Percentiles rank a stretch among this genome's conserved stretches.
Evolutionary conservation across 306 rosid genomes (phyloP).

Genomic region (Oxytropis ochrocephala): DNA sequence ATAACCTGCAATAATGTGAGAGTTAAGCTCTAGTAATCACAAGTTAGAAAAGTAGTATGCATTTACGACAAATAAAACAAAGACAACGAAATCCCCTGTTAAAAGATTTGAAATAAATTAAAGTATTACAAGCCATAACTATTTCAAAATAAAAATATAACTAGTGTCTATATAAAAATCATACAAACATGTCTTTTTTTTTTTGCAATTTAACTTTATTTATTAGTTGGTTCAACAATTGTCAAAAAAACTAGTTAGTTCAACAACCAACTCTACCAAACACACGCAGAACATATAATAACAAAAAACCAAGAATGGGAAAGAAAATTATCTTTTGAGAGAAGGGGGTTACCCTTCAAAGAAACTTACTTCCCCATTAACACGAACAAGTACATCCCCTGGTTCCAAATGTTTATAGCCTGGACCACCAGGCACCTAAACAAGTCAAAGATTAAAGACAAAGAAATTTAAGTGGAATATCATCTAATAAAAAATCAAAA

Average conservation of each 20-base stretch:
- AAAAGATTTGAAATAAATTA: too few relatives aligned
- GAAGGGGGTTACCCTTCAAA: background rate
- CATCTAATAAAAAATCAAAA: background rate
- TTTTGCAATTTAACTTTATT: too few relatives aligned
- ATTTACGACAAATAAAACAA: background rate
- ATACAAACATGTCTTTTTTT: too few relatives aligned
- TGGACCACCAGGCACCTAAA: slow-evolving; percentile 97
- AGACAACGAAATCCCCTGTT: background rate
- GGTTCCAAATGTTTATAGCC: slow-evolving; percentile 81
- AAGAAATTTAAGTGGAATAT: slow-evolving; percentile 16
- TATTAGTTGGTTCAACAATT: too few relatives aligned
- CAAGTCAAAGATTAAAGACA: slow-evolving; percentile 25
- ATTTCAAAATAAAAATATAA: too few relatives aligned
- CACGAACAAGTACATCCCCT: slow-evolving; percentile 90
- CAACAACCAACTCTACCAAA: background rate
- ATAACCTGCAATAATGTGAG: slow-evolving; percentile 56
- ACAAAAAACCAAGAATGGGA: background rate
- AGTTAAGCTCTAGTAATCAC: slow-evolving; percentile 8
- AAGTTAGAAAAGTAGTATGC: background rate
- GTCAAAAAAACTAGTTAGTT: too few relatives aligned
- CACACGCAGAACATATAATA: background rate
- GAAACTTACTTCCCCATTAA: slow-evolving; percentile 84
- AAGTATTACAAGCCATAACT: too few relatives aligned
- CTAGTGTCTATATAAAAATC: too few relatives aligned
- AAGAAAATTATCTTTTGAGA: background rate